These are phyloP conservation scores for Akebia trifoliata DNA, from an alignment of 164 flowering plant genomes.

Conservation along the genomic window DNA sequence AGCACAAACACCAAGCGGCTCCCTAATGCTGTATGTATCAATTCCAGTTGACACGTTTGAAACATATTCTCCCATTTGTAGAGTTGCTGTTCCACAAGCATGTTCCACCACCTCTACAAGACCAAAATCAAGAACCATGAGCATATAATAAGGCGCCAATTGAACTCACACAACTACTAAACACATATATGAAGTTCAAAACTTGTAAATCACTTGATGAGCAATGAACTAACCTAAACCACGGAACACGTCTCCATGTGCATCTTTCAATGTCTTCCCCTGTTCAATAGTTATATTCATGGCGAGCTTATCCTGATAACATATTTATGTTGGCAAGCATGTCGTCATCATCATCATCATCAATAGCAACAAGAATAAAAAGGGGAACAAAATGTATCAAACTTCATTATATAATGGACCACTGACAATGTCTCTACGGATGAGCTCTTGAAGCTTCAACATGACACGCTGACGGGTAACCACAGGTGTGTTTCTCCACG, in stretches of 20 bases:
- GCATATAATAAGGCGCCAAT: no score
- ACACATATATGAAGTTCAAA: no score
- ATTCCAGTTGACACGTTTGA: constrained; percentile 85
- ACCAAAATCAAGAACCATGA: constrained; percentile 10
- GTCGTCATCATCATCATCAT: no score
- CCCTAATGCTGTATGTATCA: constrained; percentile 87
- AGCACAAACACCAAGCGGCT: constrained; percentile 98
- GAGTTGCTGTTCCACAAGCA: constrained; percentile 91
- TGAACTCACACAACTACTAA: no score
- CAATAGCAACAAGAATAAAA: no score
- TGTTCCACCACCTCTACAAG: constrained; percentile 95
- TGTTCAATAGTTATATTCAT: constrained; percentile 78
- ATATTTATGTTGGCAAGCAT: no score
- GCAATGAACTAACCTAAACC: constrained; percentile 75
- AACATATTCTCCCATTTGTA: constrained; percentile 94
- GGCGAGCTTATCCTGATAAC: constrained; percentile 93
- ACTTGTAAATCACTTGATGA: not conserved
- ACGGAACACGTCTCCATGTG: constrained; percentile 91
- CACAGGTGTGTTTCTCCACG: constrained; percentile 73
- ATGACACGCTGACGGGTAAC: constrained; percentile 74
- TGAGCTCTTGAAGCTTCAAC: constrained; percentile 84
- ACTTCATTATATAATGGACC: no score
- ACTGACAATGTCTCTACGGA: constrained; percentile 67
- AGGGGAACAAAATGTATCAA: no score
- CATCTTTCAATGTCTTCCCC: constrained; percentile 96